Evolutionary conservation across 139 green algal species (phyloP), one percentile per base, ranked within the genome.

Genomic region (Chlorella sorokiniana): DNA sequence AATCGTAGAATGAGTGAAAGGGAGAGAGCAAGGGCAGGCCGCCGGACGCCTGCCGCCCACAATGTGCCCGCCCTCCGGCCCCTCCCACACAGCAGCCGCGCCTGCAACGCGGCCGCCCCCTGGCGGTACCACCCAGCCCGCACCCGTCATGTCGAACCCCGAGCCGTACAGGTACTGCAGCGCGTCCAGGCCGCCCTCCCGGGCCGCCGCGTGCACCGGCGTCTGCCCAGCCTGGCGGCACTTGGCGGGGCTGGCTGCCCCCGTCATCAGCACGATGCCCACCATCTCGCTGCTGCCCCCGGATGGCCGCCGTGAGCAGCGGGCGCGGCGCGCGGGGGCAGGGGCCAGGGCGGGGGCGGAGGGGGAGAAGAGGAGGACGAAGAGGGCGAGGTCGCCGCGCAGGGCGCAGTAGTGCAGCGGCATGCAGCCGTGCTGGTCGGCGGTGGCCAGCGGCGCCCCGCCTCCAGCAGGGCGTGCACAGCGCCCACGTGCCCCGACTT

Each of bases 181-280:
- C 44, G 51, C 72, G 16, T 78, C 73, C 62, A 84, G 45, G 38
- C 52, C 64, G 33, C 82, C 76, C 64, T 86, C 82, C 16, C 48
- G 63, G 4, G 75, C 82, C 0, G 82, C 82, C 2, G 76, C 82
- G n/a, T 84, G 82, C 62, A 78, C 82, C 61, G 82, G 82, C 59
- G n/a, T 73, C 82, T 82, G 42, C 29, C 63, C 56, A 1, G 82
- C 73, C 16, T 62, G 62, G 3, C 37, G 41, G 59, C 82, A 86
- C 54, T 73, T 67, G 37, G 38, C 33, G 2, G 71, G 71, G 23
- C 59, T 79, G 31, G 73, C 54, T 7, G 48, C 70, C 1, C 71
- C 75, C 11, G 70, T 81, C 71, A 81, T 40, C 56, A 86, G 78
- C 33, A 86, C 42, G 14, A 81, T 75, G 40, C 82, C 82, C 0